Conservation (phyloP, 129 eudicot genomes). For the Saposhnikovia divaricata region DNA sequence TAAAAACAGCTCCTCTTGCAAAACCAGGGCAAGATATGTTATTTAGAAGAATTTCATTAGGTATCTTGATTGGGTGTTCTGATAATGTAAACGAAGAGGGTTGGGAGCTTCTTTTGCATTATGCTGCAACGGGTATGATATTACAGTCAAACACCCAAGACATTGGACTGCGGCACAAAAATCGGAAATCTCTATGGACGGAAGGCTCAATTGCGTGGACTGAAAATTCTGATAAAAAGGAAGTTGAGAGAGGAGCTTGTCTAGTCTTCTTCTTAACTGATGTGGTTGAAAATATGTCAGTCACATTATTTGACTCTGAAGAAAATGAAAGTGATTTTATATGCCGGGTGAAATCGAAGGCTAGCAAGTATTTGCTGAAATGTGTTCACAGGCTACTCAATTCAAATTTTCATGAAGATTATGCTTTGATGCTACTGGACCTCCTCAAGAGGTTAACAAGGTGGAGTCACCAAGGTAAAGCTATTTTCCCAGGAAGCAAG, state of each 20-base stretch:
- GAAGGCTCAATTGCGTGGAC: slow-evolving; percentile 8
- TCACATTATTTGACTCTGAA: slow-evolving; percentile 36
- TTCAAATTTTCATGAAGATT: slow-evolving; percentile 22
- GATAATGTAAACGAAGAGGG: slow-evolving; percentile 32
- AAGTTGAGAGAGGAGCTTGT: slow-evolving; percentile 54
- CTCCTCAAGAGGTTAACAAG: slow-evolving; percentile 34
- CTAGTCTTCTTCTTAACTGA: slow-evolving; percentile 50
- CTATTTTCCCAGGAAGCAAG: slow-evolving; percentile 35
- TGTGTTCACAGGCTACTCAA: slow-evolving; percentile 47
- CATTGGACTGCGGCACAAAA: slow-evolving; percentile 24
- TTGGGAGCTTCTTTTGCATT: slow-evolving; percentile 59
- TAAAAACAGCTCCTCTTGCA: slow-evolving; percentile 9
- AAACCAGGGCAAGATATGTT: slow-evolving; percentile 23
- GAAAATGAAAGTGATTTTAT: slow-evolving; percentile 37
- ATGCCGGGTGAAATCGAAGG: slow-evolving; percentile 39
- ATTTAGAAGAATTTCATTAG: slow-evolving; percentile 54
- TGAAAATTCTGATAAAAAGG: slow-evolving; percentile 28
- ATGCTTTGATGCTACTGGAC: slow-evolving; percentile 30
- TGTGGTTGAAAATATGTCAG: slow-evolving; percentile 41
- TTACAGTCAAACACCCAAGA: slow-evolving; percentile 20
- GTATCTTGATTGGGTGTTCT: slow-evolving; percentile 43
- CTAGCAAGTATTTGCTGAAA: slow-evolving; percentile 39
- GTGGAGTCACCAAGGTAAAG: slow-evolving; percentile 59
- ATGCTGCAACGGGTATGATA: slow-evolving; percentile 53
- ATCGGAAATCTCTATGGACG: slow-evolving; percentile 16